Evolutionary conservation across 345 rosid genomes (phyloP).

Genomic region (Isatis tinctoria): DNA sequence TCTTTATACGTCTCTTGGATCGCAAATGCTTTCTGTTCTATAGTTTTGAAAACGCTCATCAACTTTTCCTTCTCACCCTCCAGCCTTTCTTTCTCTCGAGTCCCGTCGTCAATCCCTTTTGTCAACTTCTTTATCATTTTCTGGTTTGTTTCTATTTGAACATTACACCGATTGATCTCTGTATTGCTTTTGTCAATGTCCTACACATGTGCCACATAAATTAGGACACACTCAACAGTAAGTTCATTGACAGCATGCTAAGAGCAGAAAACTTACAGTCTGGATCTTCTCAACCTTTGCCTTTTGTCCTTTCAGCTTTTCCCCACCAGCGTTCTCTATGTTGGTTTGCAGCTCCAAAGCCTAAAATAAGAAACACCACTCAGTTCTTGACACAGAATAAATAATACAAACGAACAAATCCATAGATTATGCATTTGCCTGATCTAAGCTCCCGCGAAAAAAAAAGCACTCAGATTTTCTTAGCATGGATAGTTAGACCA

Average conservation of each 20-base stretch:
- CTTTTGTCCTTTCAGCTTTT: slow-evolving; percentile 71
- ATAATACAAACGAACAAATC: neutral
- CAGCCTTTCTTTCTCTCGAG: slow-evolving; percentile 70
- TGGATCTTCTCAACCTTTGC: slow-evolving; percentile 78
- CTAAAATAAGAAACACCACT: slow-evolving; percentile 35
- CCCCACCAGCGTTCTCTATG: slow-evolving; percentile 93
- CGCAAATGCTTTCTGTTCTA: slow-evolving; percentile 72
- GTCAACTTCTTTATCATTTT: slow-evolving; percentile 85
- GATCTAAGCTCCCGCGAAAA: neutral
- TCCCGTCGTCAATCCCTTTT: slow-evolving; percentile 78
- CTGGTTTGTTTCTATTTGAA: slow-evolving; percentile 79
- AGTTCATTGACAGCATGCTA: slow-evolving; percentile 7
- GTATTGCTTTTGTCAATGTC: slow-evolving; percentile 81
- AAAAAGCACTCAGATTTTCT: neutral
- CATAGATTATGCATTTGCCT: neutral
- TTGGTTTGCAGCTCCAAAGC: slow-evolving; percentile 76
- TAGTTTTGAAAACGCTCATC: slow-evolving; percentile 53
- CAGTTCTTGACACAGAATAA: slow-evolving; percentile 4
- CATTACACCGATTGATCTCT: slow-evolving; percentile 86
- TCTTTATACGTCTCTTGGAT: slow-evolving; percentile 83
- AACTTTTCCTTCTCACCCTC: slow-evolving; percentile 68
- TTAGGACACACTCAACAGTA: slow-evolving; percentile 19
- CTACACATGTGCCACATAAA: slow-evolving; percentile 36
- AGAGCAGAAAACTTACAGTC: slow-evolving; percentile 55
- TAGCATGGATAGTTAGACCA: neutral